Evolutionary conservation across 2,329 filamentous ascomycete genomes (phyloP).

Genomic region (Ophiostoma piceae): DNA sequence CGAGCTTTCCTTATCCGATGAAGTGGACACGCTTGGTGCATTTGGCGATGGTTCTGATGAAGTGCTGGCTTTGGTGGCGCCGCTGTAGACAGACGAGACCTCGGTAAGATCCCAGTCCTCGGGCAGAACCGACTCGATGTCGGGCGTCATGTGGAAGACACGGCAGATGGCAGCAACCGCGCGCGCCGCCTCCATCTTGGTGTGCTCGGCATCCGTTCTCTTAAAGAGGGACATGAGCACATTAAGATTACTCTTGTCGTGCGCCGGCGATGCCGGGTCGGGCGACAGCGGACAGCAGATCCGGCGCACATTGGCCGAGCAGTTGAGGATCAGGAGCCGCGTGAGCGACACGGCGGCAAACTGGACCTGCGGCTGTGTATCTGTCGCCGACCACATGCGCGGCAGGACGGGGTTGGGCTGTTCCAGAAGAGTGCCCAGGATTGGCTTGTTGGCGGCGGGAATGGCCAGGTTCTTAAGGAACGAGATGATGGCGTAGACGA

Average conservation of each 20-base stretch:
- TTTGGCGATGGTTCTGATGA: slow-evolving; percentile 12
- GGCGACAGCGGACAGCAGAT: slow-evolving; percentile 42
- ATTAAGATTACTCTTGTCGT: slow-evolving; percentile 36
- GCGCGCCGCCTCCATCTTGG: slow-evolving; percentile 55
- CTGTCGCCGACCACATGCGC: slow-evolving; percentile 47
- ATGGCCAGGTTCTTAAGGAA: slow-evolving; percentile 63
- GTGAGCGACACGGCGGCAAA: slow-evolving; percentile 55
- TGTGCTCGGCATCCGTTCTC: slow-evolving; percentile 48
- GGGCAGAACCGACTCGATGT: slow-evolving; percentile 28
- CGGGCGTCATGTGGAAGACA: slow-evolving; percentile 44
- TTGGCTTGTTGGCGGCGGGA: slow-evolving; percentile 49
- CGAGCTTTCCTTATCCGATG: background rate
- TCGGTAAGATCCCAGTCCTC: slow-evolving; percentile 35
- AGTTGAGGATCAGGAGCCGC: slow-evolving; percentile 51
- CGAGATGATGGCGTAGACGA: slow-evolving; percentile 53
- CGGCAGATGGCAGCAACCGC: slow-evolving; percentile 50
- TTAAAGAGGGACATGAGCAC: slow-evolving; percentile 39
- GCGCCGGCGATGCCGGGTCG: slow-evolving; percentile 36
- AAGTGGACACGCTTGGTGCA: background rate
- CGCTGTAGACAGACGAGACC: slow-evolving; percentile 24
- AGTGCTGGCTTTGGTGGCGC: slow-evolving; percentile 19
- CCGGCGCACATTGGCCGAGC: slow-evolving; percentile 46
- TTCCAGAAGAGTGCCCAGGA: slow-evolving; percentile 46
- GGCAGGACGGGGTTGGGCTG: slow-evolving; percentile 41
- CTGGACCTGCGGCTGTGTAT: slow-evolving; percentile 52